Evolutionary conservation across 2,329 filamentous ascomycete species (phyloP).

Genomic region (Alternaria dauci): DNA sequence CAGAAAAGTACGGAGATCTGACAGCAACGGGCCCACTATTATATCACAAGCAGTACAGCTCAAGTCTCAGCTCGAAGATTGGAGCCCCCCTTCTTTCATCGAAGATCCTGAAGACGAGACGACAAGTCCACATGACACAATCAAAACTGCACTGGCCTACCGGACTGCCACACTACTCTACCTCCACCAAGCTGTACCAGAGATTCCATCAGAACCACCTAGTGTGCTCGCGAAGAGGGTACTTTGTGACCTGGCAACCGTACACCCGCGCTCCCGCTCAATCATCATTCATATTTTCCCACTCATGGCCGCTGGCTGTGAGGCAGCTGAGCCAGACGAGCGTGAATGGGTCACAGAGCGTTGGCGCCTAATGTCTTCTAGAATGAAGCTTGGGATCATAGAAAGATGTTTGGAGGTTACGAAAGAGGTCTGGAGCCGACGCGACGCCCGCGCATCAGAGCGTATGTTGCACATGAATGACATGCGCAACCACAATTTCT

Average conservation of each 20-base stretch:
- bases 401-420: slow-evolving; percentile 71
- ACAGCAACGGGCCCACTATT: slow-evolving; percentile 66
- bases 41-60: slow-evolving; percentile 69
- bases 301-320: slow-evolving; percentile 72
- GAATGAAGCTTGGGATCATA: slow-evolving; percentile 73
- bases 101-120: slow-evolving; percentile 70
- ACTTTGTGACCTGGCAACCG: slow-evolving; percentile 68
- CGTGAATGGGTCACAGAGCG: slow-evolving; percentile 70
- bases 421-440: slow-evolving; percentile 71
- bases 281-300: slow-evolving; percentile 76
- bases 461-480: slow-evolving; percentile 13
- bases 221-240: slow-evolving; percentile 68
- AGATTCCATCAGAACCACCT: slow-evolving; percentile 68
- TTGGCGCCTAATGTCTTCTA: slow-evolving; percentile 67
- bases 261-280: slow-evolving; percentile 68
- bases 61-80: slow-evolving; percentile 67
- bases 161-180: slow-evolving; percentile 72
- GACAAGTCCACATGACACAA: slow-evolving; percentile 68
- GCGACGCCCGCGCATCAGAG: slow-evolving; percentile 62
- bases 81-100: slow-evolving; percentile 67
- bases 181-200: slow-evolving; percentile 73
- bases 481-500: slow-evolving; percentile 18
- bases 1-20: slow-evolving; percentile 65
- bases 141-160: slow-evolving; percentile 73
- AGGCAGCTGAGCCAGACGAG: slow-evolving; percentile 67